Evolutionary conservation across 352 stramenopile species (phyloP), one percentile per base, ranked within the genome.

Genomic region (Phytophthora gonapodyides): DNA sequence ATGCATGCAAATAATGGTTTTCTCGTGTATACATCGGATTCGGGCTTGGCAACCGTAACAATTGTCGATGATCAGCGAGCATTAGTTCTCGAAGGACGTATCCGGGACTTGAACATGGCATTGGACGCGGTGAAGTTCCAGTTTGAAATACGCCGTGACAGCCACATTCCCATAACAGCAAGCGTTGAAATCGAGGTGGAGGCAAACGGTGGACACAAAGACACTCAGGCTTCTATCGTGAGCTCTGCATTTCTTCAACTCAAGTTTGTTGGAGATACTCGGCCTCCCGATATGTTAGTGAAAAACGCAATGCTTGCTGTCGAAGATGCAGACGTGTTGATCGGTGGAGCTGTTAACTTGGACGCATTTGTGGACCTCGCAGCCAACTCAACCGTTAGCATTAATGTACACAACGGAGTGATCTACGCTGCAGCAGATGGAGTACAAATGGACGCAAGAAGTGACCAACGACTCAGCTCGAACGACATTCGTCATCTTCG

Each of bases 291-390:
- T 8, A 43, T 71, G 12, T 13, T 71, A 35, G 3, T 40, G 17
- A 40, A 38, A 46, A 30, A 55, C 27, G 44, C 63, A 24, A 47
- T 71, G 10, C 16, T 49, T n/a, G 15, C 34, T 1, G 30, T 16
- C 0, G 67, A 72, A 45, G 62, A 72, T 42, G 52, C 56, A 50
- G 56, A 61, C 11, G 19, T 52, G 17, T 19, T 55, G 27, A 57
- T 75, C 50, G 57, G 52, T 15, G 37, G 48, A 9, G 38, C 43
- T 13, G 37, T 75, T 30, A 65, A 60, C 17, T 9, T 60, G 40
- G 27, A 61, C 13, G n/a, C 37, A 38, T 42, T 73, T 41, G 24
- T 11, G 21, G 19, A 47, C n/a, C 2, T 57, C 35, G 10, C 13
- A 17, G 17, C 31, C 9, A 37, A 57, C 10, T 19, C 3, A 21